Evolutionary conservation across 2,329 filamentous ascomycete species (phyloP).

Genomic region (Meredithiella fracta): DNA sequence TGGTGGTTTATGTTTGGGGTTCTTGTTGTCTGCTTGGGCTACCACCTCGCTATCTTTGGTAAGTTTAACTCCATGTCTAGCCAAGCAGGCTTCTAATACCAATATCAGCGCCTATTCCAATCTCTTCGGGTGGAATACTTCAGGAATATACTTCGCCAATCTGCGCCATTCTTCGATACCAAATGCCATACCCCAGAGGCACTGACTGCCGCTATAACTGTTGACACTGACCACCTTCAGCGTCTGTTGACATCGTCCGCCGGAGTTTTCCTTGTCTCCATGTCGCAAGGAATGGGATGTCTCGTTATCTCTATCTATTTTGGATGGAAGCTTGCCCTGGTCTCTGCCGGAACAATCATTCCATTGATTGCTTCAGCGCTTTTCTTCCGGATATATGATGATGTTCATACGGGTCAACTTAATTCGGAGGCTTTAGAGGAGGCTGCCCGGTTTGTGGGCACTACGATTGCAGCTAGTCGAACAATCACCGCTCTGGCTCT

Average conservation of each 20-base stretch:
- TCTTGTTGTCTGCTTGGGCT: constrained; percentile 19
- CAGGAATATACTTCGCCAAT: constrained; percentile 19
- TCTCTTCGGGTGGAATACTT: constrained; percentile 20
- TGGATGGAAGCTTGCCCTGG: constrained; percentile 24
- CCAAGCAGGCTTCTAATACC: not conserved
- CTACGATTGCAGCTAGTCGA: constrained; percentile 10
- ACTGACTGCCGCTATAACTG: constrained; percentile 18
- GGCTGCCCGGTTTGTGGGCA: constrained; percentile 10
- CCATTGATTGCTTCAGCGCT: constrained; percentile 23
- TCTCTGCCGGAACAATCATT: constrained; percentile 23
- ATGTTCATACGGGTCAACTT: constrained; percentile 5
- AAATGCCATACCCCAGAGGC: constrained; percentile 20
- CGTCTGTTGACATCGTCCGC: constrained; percentile 21
- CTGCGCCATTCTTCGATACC: constrained; percentile 20
- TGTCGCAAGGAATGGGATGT: constrained; percentile 21
- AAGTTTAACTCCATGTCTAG: not conserved
- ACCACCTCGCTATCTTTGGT: constrained; percentile 16
- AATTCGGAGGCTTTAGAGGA: constrained; percentile 11
- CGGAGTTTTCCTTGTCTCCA: constrained; percentile 19
- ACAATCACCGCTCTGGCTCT: constrained; percentile 19
- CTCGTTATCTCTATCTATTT: constrained; percentile 20
- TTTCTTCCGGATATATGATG: constrained; percentile 32
- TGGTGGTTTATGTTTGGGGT: constrained; percentile 19
- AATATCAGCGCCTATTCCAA: constrained; percentile 14
- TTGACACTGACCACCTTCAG: constrained; percentile 21